A percentile compares a stretch with the other conserved stretches of the same genome.
phyloP scores from a whole-genome alignment of 31 red algal genomes.

The Endocladia muricata region DNA sequence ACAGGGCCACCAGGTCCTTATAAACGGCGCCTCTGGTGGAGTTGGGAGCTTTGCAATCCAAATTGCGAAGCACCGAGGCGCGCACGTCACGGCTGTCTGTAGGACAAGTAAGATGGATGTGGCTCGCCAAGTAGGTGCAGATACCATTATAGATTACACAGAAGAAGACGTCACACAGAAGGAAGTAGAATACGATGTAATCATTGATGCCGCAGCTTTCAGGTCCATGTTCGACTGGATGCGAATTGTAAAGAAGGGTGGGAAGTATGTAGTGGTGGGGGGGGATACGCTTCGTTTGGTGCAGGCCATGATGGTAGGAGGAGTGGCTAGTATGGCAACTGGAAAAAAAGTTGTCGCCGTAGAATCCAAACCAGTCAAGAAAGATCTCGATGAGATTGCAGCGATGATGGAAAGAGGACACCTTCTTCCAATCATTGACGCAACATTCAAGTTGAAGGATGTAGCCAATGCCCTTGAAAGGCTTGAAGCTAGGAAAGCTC shows the following conservation, averaged over 20 bases:
- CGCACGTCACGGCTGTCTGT: conserved; percentile 36
- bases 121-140: conserved; percentile 10
- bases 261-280: conserved; percentile 20
- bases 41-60: conserved; percentile 52
- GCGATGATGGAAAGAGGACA: conserved; percentile 5
- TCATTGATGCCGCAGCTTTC: conserved; percentile 32
- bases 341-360: not conserved
- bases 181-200: conserved; percentile 30
- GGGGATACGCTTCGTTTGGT: not conserved
- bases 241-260: conserved; percentile 4
- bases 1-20: conserved; percentile 14
- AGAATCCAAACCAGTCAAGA: not conserved
- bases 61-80: conserved; percentile 39
- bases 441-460: not conserved
- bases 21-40: conserved; percentile 51
- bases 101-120: conserved; percentile 11
- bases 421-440: conserved; percentile 5
- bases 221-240: conserved; percentile 18
- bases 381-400: conserved; percentile 10
- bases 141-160: conserved; percentile 28
- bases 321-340: not conserved
- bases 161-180: conserved; percentile 6
- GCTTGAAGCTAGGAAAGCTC: conserved; percentile 21
- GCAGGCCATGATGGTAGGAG: not conserved
- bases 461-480: conserved; percentile 4